Evolutionary conservation across 306 rosid genomes (phyloP), one percentile per base, ranked within the genome.

Genomic region (Ochetophila trinervis): DNA sequence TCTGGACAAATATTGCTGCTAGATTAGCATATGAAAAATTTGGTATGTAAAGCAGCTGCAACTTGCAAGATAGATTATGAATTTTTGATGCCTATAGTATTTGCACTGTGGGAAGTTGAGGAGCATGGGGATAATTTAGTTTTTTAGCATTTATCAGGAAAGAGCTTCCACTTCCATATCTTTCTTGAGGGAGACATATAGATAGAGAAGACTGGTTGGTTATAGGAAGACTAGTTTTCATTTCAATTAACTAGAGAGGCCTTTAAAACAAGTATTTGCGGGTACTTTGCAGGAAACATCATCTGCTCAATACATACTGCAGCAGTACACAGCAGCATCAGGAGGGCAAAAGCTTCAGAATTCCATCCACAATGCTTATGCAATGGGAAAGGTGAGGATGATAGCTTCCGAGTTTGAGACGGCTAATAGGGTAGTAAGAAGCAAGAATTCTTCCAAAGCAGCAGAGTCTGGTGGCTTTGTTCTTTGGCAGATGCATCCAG

Each of bases 401-500:
- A 85, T 94, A 61, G 99, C 99, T 35, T 90, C 95, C 0, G 99
- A 94, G 74, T 90, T 94, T 52, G 99, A 94, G 80, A 90, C 97
- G 0, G 94, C 99, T 4, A 88, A 90, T 68, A 83, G 75, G 76
- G 99, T 90, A 12, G 82, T 87, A 1, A 84, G 83, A 73, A 86
- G 49, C 72, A 82, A 86, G 34, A 90, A 85, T 74, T 85, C 96
- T 51, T 78, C 95, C 52, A 94, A 94, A 79, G 86, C 89, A 56
- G 82, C 96, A 4, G 99, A 94, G 44, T 83, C 96, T 0, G 99
- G 99, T 18, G 97, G 99, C 36, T 94, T 94, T 73, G 96, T 94
- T 68, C 73, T 94, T 75, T 94, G 99, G 99, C 97, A 94, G 84
- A 94, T 94, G 99, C 84, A 85, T 77, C 99, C 96, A 0, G 97